Conservation (phyloP, 2,329 filamentous ascomycete genomes). For the Arthrobotrys megalospora region DNA sequence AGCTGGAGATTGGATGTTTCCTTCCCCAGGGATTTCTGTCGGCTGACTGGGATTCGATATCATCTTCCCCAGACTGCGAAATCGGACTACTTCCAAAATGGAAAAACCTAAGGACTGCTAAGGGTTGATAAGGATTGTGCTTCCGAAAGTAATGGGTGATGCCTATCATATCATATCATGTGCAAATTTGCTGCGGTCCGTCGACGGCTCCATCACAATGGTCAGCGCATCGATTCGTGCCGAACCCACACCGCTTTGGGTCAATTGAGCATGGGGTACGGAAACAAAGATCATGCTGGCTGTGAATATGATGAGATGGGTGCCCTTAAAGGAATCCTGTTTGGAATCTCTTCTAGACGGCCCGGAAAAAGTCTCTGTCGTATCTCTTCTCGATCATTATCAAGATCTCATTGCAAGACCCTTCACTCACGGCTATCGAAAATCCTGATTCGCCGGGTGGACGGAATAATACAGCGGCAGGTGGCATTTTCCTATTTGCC, state of each 20-base stretch:
- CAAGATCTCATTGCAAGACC: slow-evolving; percentile 22
- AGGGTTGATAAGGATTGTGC: slow-evolving; percentile 59
- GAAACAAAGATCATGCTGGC: slow-evolving; percentile 54
- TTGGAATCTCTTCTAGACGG: slow-evolving; percentile 29
- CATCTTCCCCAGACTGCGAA: slow-evolving; percentile 61
- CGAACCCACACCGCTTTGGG: slow-evolving; percentile 54
- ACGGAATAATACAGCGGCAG: slow-evolving; percentile 60
- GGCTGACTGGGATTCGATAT: slow-evolving; percentile 51
- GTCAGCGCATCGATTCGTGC: slow-evolving; percentile 61
- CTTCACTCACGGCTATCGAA: slow-evolving; percentile 32
- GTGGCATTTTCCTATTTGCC: slow-evolving; percentile 60
- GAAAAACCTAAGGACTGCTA: slow-evolving; percentile 54
- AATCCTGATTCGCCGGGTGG: slow-evolving; percentile 57
- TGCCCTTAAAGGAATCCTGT: slow-evolving; percentile 32
- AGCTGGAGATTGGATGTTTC: slow-evolving; percentile 55
- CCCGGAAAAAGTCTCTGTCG: slow-evolving; percentile 41
- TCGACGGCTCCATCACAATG: slow-evolving; percentile 44
- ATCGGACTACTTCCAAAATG: slow-evolving; percentile 59
- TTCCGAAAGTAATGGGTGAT: slow-evolving; percentile 53
- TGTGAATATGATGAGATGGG: slow-evolving; percentile 41
- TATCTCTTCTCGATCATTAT: slow-evolving; percentile 29
- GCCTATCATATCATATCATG: slow-evolving; percentile 61
- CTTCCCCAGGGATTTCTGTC: slow-evolving; percentile 53
- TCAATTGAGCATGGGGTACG: slow-evolving; percentile 51
- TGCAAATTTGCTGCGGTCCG: slow-evolving; percentile 60